These are phyloP conservation scores for Penicillium polonicum DNA, from an alignment of 2,329 filamentous ascomycete genomes.

Conservation along the genomic window DNA sequence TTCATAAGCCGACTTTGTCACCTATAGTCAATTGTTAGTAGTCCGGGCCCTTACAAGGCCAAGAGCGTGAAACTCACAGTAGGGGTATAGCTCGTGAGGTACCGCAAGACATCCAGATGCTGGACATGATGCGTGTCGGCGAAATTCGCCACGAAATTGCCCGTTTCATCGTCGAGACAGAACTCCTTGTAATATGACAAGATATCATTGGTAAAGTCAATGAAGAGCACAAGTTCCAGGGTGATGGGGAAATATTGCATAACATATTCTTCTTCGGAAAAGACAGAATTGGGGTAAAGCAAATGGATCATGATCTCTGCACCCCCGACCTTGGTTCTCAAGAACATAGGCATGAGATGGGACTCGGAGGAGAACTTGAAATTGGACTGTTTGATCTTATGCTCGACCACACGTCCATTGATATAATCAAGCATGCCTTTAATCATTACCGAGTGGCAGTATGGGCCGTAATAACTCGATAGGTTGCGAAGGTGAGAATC, in stretches of 20 bases:
- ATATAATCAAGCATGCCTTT: conserved; percentile 12
- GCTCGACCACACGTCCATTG: conserved; percentile 12
- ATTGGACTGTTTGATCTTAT: conserved; percentile 5
- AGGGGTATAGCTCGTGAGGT: conserved; percentile 11
- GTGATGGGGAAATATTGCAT: conserved; percentile 12
- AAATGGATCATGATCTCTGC: conserved; percentile 13
- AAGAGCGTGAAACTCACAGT: not conserved
- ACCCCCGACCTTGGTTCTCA: conserved; percentile 13
- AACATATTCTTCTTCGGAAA: conserved; percentile 9
- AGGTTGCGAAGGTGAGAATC: conserved; percentile 10
- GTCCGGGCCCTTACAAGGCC: too few species aligned
- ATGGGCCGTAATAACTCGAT: conserved; percentile 10
- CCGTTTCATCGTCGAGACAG: conserved; percentile 7
- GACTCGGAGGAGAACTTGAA: conserved; percentile 2
- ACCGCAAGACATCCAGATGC: conserved; percentile 13
- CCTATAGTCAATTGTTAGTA: not conserved
- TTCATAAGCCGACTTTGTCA: conserved; percentile 8
- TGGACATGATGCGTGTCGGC: conserved; percentile 10
- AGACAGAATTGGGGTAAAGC: conserved; percentile 10
- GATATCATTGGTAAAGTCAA: conserved; percentile 18
- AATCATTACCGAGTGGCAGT: conserved; percentile 14
- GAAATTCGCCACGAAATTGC: conserved; percentile 15
- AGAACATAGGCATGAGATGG: conserved; percentile 15
- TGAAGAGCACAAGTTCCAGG: conserved; percentile 13
- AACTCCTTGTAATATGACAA: conserved; percentile 19